These are phyloP conservation scores for Monascus purpureus DNA, from an alignment of 495 filamentous ascomycete species.

Conservation along the genomic window DNA sequence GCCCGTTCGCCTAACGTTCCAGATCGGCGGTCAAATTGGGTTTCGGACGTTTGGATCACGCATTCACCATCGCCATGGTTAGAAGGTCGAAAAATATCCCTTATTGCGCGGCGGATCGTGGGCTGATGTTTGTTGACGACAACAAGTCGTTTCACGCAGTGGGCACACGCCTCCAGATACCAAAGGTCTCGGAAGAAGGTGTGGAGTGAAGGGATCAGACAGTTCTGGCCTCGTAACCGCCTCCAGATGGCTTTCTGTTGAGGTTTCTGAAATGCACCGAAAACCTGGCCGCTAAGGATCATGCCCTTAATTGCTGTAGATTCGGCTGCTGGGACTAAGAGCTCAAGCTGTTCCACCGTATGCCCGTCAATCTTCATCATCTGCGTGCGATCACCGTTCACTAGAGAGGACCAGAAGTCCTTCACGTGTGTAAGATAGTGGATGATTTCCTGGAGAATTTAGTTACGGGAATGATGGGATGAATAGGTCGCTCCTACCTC, in stretches of 20 bases:
- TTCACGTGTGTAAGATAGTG: slow-evolving; percentile 5
- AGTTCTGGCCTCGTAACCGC: slow-evolving; percentile 6
- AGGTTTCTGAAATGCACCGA: slow-evolving; percentile 12
- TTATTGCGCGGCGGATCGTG: slow-evolving; percentile 5
- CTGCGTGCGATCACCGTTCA: background rate
- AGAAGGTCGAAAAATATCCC: slow-evolving; percentile 2
- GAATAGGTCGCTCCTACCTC: slow-evolving; percentile 4
- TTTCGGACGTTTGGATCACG: slow-evolving; percentile 14
- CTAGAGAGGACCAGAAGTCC: slow-evolving; percentile 8
- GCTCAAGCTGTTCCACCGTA: no score
- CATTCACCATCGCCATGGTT: slow-evolving; percentile 1
- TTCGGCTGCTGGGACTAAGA: background rate
- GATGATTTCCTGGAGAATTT: slow-evolving; percentile 5
- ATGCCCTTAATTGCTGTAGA: slow-evolving; percentile 2
- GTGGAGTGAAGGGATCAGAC: slow-evolving; percentile 17
- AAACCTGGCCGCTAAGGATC: slow-evolving; percentile 8
- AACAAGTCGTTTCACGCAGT: slow-evolving; percentile 16
- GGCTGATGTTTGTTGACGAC: background rate
- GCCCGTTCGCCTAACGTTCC: slow-evolving; percentile 4
- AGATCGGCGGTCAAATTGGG: slow-evolving; percentile 4
- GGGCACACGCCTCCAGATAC: slow-evolving; percentile 12
- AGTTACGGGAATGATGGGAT: background rate
- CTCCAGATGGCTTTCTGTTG: slow-evolving; percentile 11
- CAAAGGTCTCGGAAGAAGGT: slow-evolving; percentile 24
- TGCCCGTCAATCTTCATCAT: background rate